A percentile compares a stretch with the other conserved stretches of the same genome.
phyloP scores from a whole-genome alignment of 148 eudicot species.

The Rhododendron vialii region DNA sequence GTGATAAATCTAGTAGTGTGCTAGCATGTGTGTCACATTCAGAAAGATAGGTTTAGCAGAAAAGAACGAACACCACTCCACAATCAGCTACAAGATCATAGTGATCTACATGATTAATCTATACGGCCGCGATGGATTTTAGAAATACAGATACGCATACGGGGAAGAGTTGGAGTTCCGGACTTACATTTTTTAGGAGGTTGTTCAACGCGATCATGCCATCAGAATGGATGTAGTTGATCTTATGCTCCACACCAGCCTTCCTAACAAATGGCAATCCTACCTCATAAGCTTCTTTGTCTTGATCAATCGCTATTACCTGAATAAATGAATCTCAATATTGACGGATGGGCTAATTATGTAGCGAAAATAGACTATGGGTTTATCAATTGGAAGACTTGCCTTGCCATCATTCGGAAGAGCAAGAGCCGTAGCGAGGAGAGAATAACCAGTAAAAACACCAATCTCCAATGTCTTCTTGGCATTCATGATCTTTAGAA shows the following conservation, averaged over 20 bases:
- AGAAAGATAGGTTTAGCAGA: no score
- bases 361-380: no score
- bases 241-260: constrained; percentile 49
- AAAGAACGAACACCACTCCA: no score
- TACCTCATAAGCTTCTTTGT: constrained; percentile 25
- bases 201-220: constrained; percentile 29
- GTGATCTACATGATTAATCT: neutral
- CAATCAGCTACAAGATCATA: neutral
- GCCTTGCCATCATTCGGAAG: constrained; percentile 67
- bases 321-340: neutral
- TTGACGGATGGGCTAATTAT: no score
- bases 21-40: no score
- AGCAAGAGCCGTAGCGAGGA: constrained; percentile 60
- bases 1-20: neutral
- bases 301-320: constrained; percentile 35
- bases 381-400: neutral
- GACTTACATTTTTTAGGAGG: constrained; percentile 20
- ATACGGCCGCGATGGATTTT: no score
- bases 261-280: constrained; percentile 40
- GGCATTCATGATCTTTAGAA: constrained; percentile 56
- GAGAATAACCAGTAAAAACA: constrained; percentile 68
- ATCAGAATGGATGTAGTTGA: constrained; percentile 33
- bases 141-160: no score
- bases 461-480: no score
- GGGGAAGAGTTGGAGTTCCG: no score